A percentile compares a stretch with the other conserved stretches of the same genome.
phyloP scores from a whole-genome alignment of 1,284 basidiomycete species.

The Ceratobasidium sp. region DNA sequence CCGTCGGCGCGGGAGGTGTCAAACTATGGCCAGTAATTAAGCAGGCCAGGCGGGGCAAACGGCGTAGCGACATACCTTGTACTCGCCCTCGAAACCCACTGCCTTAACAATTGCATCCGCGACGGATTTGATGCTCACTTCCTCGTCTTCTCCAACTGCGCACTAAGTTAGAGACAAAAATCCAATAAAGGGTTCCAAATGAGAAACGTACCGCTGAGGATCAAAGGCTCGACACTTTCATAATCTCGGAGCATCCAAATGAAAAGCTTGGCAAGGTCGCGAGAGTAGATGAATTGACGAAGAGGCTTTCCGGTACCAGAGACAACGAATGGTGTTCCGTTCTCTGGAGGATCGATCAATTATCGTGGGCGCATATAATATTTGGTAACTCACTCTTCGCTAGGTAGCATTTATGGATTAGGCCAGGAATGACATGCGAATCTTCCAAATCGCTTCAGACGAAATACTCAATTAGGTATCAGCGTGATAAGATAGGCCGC shows the following conservation, averaged over 20 bases:
- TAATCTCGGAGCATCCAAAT: conserved; percentile 90
- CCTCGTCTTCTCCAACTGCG: conserved; percentile 80
- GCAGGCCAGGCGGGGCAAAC: conserved; percentile 15
- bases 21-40: conserved; percentile 54
- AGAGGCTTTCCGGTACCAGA: conserved; percentile 84
- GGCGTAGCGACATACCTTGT: conserved; percentile 56
- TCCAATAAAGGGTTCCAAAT: neutral
- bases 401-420: conserved; percentile 86
- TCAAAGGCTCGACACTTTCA: conserved; percentile 84
- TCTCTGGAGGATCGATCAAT: conserved; percentile 60
- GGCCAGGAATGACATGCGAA: conserved; percentile 86
- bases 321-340: conserved; percentile 80
- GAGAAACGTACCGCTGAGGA: conserved; percentile 69
- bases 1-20: conserved; percentile 76
- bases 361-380: neutral
- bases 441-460: conserved; percentile 74
- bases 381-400: conserved; percentile 69
- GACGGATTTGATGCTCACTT: conserved; percentile 84
- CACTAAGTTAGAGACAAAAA: neutral
- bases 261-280: conserved; percentile 88
- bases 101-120: conserved; percentile 83
- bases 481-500: conserved; percentile 9
- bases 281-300: conserved; percentile 92
- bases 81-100: conserved; percentile 74
- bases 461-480: conserved; percentile 32